Percentiles rank a stretch among this genome's conserved stretches.
phyloP scores from a whole-genome alignment of 495 filamentous ascomycete genomes.

The Hyaloscypha hepaticicola region DNA sequence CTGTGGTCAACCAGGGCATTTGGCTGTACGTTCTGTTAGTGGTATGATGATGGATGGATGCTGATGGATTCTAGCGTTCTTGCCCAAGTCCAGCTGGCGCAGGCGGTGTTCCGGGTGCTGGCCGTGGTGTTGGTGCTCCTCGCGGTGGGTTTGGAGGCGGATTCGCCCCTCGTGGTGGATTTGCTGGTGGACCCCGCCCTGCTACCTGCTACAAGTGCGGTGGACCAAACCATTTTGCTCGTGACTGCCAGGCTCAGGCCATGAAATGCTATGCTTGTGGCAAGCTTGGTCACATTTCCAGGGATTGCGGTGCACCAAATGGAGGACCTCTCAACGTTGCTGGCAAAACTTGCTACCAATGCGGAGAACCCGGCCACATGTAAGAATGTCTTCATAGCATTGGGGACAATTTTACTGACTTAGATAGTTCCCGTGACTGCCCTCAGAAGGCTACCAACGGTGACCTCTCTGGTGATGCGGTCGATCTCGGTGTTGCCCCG shows the following conservation, averaged over 20 bases:
- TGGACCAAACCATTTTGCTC: constrained; percentile 96
- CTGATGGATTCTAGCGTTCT: constrained; percentile 57
- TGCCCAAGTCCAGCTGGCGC: constrained; percentile 71
- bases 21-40: constrained; percentile 49
- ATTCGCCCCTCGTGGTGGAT: constrained; percentile 68
- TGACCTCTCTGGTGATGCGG: constrained; percentile 43
- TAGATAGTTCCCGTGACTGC: constrained; percentile 25
- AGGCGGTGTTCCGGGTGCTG: constrained; percentile 50
- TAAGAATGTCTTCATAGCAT: not conserved
- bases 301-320: constrained; percentile 96
- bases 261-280: constrained; percentile 99
- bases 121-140: constrained; percentile 60
- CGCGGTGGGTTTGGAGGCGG: constrained; percentile 69
- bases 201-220: constrained; percentile 99
- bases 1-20: constrained; percentile 88
- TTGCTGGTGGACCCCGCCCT: constrained; percentile 64
- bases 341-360: constrained; percentile 98
- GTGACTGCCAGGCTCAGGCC: constrained; percentile 98
- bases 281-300: constrained; percentile 51
- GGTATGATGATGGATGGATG: constrained; percentile 6
- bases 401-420: not conserved
- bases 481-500: constrained; percentile 29
- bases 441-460: constrained; percentile 46
- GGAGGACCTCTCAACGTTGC: constrained; percentile 93
- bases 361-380: constrained; percentile 92